Evolutionary conservation across 805 yeast genomes (phyloP), one percentile per base, ranked within the genome.

Genomic region (Crinitomyces ghanaensis): DNA sequence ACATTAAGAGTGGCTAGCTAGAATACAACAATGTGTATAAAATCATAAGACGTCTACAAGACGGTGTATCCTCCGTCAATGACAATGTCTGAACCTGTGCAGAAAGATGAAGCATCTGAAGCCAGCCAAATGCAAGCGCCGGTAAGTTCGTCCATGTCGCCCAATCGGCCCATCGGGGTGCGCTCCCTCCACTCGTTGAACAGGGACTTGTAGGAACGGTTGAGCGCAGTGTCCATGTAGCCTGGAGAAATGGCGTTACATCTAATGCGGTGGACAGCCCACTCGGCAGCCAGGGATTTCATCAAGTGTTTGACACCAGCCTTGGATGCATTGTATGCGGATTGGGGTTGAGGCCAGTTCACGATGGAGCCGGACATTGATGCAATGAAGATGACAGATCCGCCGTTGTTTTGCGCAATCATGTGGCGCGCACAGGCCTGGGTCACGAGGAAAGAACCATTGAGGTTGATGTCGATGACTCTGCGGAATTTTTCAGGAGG

Each of bases 351-450:
- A 26, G 82, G 81, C 66, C 74, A 75, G 62, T 74, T 74, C 49
- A 73, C 81, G 42, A 74, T 74, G 40, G 74, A 66, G 25, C 77
- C 82, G 12, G 78, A 71, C 82, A 74, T 75, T 44, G 79, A 73
- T 12, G 80, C 80, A 46, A 75, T 67, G 57, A 75, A 69, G 37
- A 74, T 68, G 40, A 74, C 63, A 12, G 77, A 64, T 22, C 81
- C 81, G 13, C 66, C 66, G 33, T 51, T 58, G 44, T 66, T 63
- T 53, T 67, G 69, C 44, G 65, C 63, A 46, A 74, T 74, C 68
- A 74, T 72, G 39, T 75, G 77, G 49, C 70, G 65, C 37, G 78
- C 79, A 35, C 75, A 74, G 15, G 77, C 67, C 59, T 75, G 81
- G 23, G 76, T 63, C 37, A 74, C 77, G 48, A 72, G 60, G 55